Evolutionary conservation across 345 rosid species (phyloP), one percentile per base, ranked within the genome.

Genomic region (Melaleuca alternifolia): DNA sequence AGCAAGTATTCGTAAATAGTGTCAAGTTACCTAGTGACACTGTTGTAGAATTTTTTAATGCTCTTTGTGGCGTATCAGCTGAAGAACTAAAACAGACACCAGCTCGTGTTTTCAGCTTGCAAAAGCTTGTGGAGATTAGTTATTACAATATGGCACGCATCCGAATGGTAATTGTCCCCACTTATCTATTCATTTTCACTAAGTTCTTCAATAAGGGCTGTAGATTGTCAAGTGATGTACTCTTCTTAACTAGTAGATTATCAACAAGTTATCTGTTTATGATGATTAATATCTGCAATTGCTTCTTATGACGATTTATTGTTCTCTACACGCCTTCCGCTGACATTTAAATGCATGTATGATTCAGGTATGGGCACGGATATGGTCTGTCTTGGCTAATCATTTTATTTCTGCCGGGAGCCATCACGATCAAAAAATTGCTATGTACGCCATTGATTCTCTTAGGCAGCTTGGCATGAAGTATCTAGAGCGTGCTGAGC

Each of bases 71-170:
- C 84, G 99, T 97, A 52, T 97, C 99, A 46, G 99, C 98, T 79
- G 99, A 97, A 91, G 99, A 97, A 87, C 90, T 97, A 84, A 97
- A 92, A 91, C 99, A 97, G 93, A 93, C 92, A 86, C 99, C 99
- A 90, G 98, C 99, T 85, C 98, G 99, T 82, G 99, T 97, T 88
- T 97, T 95, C 94, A 96, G 99, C 92, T 90, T 97, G 93, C 99
- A 97, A 91, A 97, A 97, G 90, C 98, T 97, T 87, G 98, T 97
- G 82, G 99, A 97, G 95, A 97, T 96, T 91, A 97, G 99, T 91
- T 97, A 97, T 90, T 97, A 97, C 94, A 97, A 97, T 87, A 96
- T 95, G 93, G 94, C 98, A 89, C 99, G 99, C 88, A 97, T 97
- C 82, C 96, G 99, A 75, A 92, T 97, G 99, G 99, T 97, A 96